Conservation (phyloP, 2,329 filamentous ascomycete genomes). For the Neurospora sp. region DNA sequence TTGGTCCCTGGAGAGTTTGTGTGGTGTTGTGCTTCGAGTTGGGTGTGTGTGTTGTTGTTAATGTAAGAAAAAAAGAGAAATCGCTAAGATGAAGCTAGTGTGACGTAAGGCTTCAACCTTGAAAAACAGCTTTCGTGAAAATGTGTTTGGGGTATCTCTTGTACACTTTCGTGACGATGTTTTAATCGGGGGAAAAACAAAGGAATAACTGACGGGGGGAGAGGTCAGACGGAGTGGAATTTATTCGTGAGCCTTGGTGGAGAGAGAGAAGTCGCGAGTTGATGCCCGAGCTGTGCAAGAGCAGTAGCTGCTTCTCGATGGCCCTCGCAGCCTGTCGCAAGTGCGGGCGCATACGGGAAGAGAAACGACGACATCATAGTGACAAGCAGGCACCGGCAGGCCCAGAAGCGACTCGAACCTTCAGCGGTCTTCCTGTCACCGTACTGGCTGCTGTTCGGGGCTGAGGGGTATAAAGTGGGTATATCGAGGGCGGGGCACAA, state of each 20-base stretch:
- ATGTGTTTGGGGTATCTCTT: not conserved
- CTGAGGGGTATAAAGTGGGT: not conserved
- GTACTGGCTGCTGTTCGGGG: not conserved
- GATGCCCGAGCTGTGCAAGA: slow-evolving; percentile 6
- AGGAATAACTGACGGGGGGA: not conserved
- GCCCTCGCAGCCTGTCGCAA: not conserved
- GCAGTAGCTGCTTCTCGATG: slow-evolving; percentile 4
- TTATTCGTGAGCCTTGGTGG: slow-evolving; percentile 5
- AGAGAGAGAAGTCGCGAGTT: slow-evolving; percentile 4
- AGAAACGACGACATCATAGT: slow-evolving; percentile 4
- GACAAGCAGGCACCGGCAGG: not conserved
- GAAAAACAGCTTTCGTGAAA: not conserved
- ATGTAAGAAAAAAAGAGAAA: not conserved
- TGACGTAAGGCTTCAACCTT: slow-evolving; percentile 17
- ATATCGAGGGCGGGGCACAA: not conserved
- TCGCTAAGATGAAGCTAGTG: slow-evolving; percentile 1
- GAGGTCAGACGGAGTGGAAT: not conserved
- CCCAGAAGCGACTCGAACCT: slow-evolving; percentile 16
- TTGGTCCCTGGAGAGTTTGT: slow-evolving; percentile 9
- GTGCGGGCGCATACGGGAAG: not conserved
- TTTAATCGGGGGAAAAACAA: slow-evolving; percentile 2
- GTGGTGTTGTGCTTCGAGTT: slow-evolving; percentile 5
- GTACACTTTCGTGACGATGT: slow-evolving; percentile 1
- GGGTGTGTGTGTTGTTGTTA: not conserved
- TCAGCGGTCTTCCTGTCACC: slow-evolving; percentile 1